Evolutionary conservation across 2,329 filamentous ascomycete genomes (phyloP).

Genomic region (Apiospora rasikravindrae): DNA sequence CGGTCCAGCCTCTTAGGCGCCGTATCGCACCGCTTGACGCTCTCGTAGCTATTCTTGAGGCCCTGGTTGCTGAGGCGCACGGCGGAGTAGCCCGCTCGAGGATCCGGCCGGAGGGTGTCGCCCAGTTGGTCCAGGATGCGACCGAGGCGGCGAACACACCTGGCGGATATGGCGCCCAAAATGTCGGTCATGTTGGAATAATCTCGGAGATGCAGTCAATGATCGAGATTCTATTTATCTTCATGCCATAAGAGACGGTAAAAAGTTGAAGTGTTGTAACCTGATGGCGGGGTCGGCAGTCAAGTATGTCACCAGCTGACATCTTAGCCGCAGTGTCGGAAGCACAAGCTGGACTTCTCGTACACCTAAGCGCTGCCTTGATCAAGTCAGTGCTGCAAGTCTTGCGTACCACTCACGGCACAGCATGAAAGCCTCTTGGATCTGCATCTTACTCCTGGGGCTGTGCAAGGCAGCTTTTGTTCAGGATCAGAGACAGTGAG

Average conservation of each 20-base stretch:
- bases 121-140: slow-evolving; percentile 10
- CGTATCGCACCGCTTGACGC: neutral
- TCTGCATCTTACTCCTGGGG: no score
- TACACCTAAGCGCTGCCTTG: no score
- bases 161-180: slow-evolving; percentile 11
- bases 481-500: no score
- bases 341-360: neutral
- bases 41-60: neutral
- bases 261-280: neutral
- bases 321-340: neutral
- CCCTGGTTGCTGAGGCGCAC: neutral
- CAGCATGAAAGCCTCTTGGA: no score
- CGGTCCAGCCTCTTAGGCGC: neutral
- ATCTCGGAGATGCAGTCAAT: no score
- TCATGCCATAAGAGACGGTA: no score
- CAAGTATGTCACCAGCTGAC: neutral
- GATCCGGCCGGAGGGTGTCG: slow-evolving; percentile 9
- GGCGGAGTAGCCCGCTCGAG: neutral
- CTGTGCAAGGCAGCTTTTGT: no score
- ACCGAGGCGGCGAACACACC: neutral
- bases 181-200: slow-evolving; percentile 8
- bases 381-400: no score
- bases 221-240: no score
- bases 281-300: neutral
- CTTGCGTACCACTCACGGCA: no score